Percentiles rank a stretch among this genome's conserved stretches.
Evolutionary conservation across 345 rosid species (phyloP).

Genomic region (Stellera chamaejasme): DNA sequence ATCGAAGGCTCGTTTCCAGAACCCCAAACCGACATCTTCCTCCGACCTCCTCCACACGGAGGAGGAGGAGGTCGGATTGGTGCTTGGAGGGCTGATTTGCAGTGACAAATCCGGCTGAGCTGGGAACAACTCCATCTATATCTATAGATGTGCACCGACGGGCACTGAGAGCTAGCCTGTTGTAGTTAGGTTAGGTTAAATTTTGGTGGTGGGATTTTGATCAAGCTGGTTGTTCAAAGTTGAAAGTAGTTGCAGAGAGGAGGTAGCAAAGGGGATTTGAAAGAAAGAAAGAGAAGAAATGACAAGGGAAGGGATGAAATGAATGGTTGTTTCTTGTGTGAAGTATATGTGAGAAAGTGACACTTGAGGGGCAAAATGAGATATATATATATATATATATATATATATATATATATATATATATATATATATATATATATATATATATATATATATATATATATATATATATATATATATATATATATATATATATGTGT

Average conservation of each 20-base stretch:
- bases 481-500: too few relatives aligned
- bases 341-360: conserved; percentile 83
- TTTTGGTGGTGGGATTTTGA: conserved; percentile 23
- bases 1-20: conserved; percentile 54
- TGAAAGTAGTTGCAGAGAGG: conserved; percentile 44
- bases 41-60: conserved; percentile 39
- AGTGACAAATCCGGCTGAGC: conserved; percentile 75
- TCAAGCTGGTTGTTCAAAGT: conserved; percentile 13
- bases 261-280: conserved; percentile 20
- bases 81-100: conserved; percentile 67
- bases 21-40: conserved; percentile 44
- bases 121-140: conserved; percentile 66
- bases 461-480: too few relatives aligned
- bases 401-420: conserved; percentile 3
- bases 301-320: conserved; percentile 47
- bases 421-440: neutral
- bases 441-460: too few relatives aligned
- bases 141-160: conserved; percentile 1
- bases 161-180: neutral
- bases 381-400: conserved; percentile 20
- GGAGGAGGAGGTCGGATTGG: conserved; percentile 50
- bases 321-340: conserved; percentile 65
- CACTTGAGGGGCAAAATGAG: conserved; percentile 37
- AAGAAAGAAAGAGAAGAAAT: conserved; percentile 22
- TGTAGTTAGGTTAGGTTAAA: conserved; percentile 7